Base-by-base conservation (phyloP, 179 eudicot species). In the Silene noctiflora region DNA sequence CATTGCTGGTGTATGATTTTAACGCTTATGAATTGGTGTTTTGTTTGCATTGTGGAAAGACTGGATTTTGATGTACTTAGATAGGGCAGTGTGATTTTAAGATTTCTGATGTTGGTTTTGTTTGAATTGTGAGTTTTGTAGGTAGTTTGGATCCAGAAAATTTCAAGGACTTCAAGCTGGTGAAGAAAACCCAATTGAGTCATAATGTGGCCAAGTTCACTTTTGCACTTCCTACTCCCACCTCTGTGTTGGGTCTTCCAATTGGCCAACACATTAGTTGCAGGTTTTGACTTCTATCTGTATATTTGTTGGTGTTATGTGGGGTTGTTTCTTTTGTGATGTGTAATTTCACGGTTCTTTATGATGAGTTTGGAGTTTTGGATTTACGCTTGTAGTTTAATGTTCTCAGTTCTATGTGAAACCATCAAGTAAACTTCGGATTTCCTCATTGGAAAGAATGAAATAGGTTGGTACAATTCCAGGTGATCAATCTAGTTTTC, bases 241-340 rank as follows among this genome's bases (percentile, higher is more conserved):
- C 97, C 77, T 91, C 97, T 25, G 89, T 93, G 6, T 82, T 93
- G 88, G 99, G 99, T 24, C 98, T 95, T 83, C 98, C 99, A 16
- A 93, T 95, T 77, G 98, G 99, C 70, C 97, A 95, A 67, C 99
- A 93, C 81, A 95, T 95, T 65, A 92, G 96, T 83, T 95, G 99
- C 99, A 91, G 90, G 99, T 92, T 10, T 73, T 6, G 2, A 14
- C 33, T 46, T 48, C 46, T 11, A 4, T 59, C 35, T 33, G 39
- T 33, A 33, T 33, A 33, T 33, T 39, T 7, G 1, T 39, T 7
- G 46, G 8, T 39, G 46, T 39, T 39, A 39, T 39, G 46, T 39
- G 46, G 11, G 46, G 9, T 42, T 8, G 9, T 42, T 8, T 33
- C 63, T 19, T 21, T 67, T 67, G 14, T 22, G 56, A 21, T 27